phyloP scores from a whole-genome alignment of 1,284 basidiomycete species.

The Naganishia liquefaciens region DNA sequence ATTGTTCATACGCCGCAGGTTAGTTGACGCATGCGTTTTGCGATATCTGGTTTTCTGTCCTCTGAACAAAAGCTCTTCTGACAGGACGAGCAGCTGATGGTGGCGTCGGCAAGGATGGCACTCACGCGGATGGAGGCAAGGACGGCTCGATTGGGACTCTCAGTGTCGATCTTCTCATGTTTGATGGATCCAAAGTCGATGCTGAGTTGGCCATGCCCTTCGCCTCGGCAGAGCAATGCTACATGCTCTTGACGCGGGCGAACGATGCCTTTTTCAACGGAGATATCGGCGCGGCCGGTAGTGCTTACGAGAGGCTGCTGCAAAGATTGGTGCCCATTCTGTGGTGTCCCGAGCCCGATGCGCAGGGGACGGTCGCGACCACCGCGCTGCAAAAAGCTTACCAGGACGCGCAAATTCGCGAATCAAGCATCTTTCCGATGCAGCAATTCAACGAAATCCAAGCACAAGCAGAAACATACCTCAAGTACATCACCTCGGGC shows the following conservation, averaged over 20 bases:
- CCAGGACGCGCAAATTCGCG: not conserved
- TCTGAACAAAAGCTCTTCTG: not conserved
- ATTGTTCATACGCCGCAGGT: not conserved
- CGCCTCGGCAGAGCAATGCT: not conserved
- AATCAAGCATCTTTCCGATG: not conserved
- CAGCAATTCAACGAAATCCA: conserved; percentile 2
- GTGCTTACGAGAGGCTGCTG: not conserved
- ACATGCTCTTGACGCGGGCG: not conserved
- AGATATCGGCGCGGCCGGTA: not conserved
- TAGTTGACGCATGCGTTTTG: not conserved
- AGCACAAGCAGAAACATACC: not conserved
- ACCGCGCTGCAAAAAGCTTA: not conserved
- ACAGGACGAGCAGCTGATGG: not conserved
- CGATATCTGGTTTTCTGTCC: not conserved
- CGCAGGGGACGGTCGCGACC: not conserved
- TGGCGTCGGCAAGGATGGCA: not conserved
- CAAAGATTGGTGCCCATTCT: not conserved
- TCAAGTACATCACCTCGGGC: not conserved
- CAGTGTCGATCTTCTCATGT: not conserved
- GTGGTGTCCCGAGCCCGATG: not conserved
- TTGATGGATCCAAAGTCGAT: not conserved
- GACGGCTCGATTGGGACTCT: not conserved
- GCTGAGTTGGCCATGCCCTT: not conserved
- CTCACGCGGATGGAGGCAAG: not conserved
- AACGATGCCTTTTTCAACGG: not conserved